Base-by-base conservation (phyloP, 2,329 filamentous ascomycete genomes). In the Epicoccum sorghinum region DNA sequence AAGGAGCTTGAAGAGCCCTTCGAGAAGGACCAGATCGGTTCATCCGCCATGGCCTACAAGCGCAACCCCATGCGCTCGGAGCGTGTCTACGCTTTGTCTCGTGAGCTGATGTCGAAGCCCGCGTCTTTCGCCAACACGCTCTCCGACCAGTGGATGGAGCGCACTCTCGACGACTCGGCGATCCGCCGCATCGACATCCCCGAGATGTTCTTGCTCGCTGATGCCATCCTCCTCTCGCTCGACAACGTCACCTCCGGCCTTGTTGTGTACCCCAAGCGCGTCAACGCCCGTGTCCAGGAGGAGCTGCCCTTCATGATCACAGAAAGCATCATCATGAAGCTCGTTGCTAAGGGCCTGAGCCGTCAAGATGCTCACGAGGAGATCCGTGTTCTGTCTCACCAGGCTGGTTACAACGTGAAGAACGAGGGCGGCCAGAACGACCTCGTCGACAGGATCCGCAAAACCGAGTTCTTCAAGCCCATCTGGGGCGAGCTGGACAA, bases 241-340 rank as follows among this genome's bases (percentile, higher is more conserved):
- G 86, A 88, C 54, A 91, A 88, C 73, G 90, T 96, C 66, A 92
- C 92, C 1, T 81, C 79, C 7, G 84, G 84, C 43, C 79, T 90
- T 66, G 83, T 96, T 35, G 83, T 96, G 35, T 96, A 96, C 75
- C 90, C 90, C 23, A 80, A 82, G 54, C 86, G 83, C 58, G 80
- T 96, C 40, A 82, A 86, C 63, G 83, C 87, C 51, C 65, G 64
- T 33, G 80, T 95, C 30, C 82, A 86, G 63, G 83, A 87, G 58
- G 90, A 96, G 76, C 83, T 97, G 12, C 93, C 93, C 1, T 96
- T 96, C 77, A 96, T 93, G 89, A 83, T 86, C 7, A 92, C 87
- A 7, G 82, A 83, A 67, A 79, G 66, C 55, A 72, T 75, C 61
- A 75, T 75, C 66, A 75, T 96, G 90, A 86, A 85, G 62, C 81